Base-by-base conservation (phyloP, 2,329 filamentous ascomycete genomes). In the Trichoderma pleuroti region DNA sequence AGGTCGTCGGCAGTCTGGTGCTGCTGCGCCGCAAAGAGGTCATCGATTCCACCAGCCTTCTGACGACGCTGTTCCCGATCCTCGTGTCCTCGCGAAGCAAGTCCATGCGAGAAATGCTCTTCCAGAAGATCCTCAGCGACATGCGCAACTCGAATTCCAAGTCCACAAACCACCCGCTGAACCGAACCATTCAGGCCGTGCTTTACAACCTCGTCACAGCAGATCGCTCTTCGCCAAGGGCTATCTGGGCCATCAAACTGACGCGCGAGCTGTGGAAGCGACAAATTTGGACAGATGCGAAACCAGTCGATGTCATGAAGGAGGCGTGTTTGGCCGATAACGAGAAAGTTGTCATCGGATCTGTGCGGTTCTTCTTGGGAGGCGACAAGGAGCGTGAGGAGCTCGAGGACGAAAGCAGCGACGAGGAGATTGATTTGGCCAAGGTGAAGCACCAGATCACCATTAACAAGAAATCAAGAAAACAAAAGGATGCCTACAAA, bases 281-380 rank as follows among this genome's bases (percentile, higher is more conserved):
- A 60, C 94, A 98, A 76, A 91, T 98, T 73, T 99, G 96, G 96
- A 93, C 92, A 11, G 96, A 99, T 77, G 89, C 94, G 2, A 96
- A 94, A 80, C 91, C 95, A 0, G 96, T 98, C n/a, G 94, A 97
- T 77, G 93, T 98, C 74, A 98, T 99, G 94, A 97, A 97, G 82
- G 92, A 97, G 81, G 94, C 95, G 0, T 90, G 91, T 68, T 83
- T 99, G 70, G 90, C 93, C 4, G 92, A 97, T 65, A 97, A 98
- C 75, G 93, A 97, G 76, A 99, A 99, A 82, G 94, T 98, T 4
- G 89, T 96, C 30, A 85, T 92, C 7, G 93, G 94, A 18, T 94
- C 93, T 57, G 93, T 97, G 16, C 89, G 93, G 28, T 99, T 98
- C 85, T 99, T 99, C 84, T 86, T 99, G 1, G 96, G 96, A 28